Percentiles rank a stretch among this genome's conserved stretches.
phyloP scores from a whole-genome alignment of 139 green algal species.

The Yamagishiella unicocca region DNA sequence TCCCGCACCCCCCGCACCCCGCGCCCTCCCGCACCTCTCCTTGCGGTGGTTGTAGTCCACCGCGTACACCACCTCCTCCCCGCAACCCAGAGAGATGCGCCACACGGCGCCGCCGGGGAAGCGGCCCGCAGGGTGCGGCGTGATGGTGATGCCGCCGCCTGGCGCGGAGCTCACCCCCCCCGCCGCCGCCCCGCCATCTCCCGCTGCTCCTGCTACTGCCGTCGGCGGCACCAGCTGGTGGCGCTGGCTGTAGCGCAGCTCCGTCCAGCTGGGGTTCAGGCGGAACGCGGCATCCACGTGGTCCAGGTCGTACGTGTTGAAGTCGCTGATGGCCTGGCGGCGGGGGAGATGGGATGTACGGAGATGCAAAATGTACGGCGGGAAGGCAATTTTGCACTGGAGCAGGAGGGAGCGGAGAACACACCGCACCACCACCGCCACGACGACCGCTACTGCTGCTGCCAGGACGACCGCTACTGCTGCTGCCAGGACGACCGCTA shows the following conservation, averaged over 20 bases:
- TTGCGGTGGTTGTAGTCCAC: conserved; percentile 91
- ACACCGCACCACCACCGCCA: too few species aligned
- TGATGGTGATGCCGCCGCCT: conserved; percentile 76
- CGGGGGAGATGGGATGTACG: not conserved
- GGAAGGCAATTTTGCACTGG: too few species aligned
- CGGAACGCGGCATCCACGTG: conserved; percentile 90
- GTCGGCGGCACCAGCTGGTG: conserved; percentile 52
- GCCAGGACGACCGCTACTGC: too few species aligned
- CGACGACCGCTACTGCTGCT: too few species aligned
- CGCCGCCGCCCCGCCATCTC: not conserved
- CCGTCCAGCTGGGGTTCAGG: conserved; percentile 24
- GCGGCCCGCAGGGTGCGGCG: conserved; percentile 84
- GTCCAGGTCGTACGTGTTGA: conserved; percentile 78
- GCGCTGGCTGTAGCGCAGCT: conserved; percentile 78
- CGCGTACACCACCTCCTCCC: conserved; percentile 93
- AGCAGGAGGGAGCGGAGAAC: too few species aligned
- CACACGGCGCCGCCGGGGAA: conserved; percentile 91
- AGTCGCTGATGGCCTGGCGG: conserved; percentile 69
- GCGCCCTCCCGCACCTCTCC: too few species aligned
- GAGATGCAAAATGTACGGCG: too few species aligned
- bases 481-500: too few species aligned
- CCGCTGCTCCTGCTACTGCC: not conserved
- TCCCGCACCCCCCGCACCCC: too few species aligned
- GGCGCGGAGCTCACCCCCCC: not conserved
- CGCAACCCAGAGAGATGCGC: conserved; percentile 61